These are phyloP conservation scores for Passiflora organensis DNA, from an alignment of 345 rosid genomes.

Conservation along the genomic window DNA sequence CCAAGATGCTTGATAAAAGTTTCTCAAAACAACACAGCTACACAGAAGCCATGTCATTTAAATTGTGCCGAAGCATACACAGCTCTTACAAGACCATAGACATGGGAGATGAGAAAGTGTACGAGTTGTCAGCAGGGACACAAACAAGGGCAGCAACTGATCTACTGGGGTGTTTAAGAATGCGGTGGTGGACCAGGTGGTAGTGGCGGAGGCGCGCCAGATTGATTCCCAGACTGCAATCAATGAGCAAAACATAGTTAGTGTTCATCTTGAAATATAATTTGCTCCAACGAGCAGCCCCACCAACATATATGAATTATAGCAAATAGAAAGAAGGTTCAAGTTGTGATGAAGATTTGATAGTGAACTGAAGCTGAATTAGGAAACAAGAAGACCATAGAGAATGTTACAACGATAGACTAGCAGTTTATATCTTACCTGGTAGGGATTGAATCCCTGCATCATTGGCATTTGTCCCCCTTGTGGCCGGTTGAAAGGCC, in stretches of 20 bases:
- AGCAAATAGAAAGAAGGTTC: too few relatives aligned
- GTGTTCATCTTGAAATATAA: background rate
- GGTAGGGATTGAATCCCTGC: slow-evolving; percentile 82
- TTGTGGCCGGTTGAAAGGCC: slow-evolving; percentile 73
- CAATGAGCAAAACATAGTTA: slow-evolving; percentile 2
- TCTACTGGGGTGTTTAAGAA: slow-evolving; percentile 40
- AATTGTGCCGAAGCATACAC: too few relatives aligned
- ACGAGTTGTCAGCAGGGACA: background rate
- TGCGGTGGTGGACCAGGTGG: slow-evolving; percentile 59
- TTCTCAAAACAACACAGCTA: too few relatives aligned
- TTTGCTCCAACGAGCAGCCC: background rate
- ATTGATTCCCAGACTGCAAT: slow-evolving; percentile 53
- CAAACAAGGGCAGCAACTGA: background rate
- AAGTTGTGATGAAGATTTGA: too few relatives aligned
- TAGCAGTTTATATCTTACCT: slow-evolving; percentile 32
- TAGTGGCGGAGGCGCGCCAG: slow-evolving; percentile 41
- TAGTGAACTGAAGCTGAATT: too few relatives aligned
- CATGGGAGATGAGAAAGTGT: too few relatives aligned
- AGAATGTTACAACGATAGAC: too few relatives aligned
- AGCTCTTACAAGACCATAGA: too few relatives aligned
- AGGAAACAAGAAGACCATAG: too few relatives aligned
- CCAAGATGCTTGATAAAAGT: too few relatives aligned
- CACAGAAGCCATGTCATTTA: too few relatives aligned
- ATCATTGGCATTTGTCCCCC: slow-evolving; percentile 75
- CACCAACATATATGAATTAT: too few relatives aligned